Conservation (phyloP, 2,329 filamentous ascomycete genomes). For the Phialophora macrospora region DNA sequence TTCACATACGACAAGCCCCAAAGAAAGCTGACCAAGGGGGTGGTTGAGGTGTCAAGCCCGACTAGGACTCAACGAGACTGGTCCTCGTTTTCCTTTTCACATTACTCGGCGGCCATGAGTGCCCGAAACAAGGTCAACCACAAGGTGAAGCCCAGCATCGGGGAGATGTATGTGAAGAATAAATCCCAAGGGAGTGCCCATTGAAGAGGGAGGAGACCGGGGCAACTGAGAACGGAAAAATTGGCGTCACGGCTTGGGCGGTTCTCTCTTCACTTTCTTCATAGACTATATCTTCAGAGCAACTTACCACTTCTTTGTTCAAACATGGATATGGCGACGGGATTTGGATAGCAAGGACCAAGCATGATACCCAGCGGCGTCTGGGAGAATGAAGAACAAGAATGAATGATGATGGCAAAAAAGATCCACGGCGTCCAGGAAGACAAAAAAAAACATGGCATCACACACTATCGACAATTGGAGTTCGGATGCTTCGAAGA, state of each 20-base stretch:
- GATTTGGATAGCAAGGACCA: constrained; percentile 2
- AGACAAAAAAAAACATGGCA: constrained; percentile 10
- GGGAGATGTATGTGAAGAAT: constrained; percentile 36
- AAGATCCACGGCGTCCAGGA: constrained; percentile 10
- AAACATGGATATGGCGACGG: neutral
- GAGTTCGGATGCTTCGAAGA: neutral
- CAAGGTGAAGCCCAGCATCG: constrained; percentile 26
- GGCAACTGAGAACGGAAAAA: constrained; percentile 4
- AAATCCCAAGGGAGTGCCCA: constrained; percentile 11
- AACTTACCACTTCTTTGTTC: neutral
- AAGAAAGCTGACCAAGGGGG: constrained; percentile 32
- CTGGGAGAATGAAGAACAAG: constrained; percentile 3
- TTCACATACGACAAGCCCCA: constrained; percentile 41
- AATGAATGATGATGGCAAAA: neutral
- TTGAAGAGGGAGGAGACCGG: constrained; percentile 7
- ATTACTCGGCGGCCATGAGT: constrained; percentile 34
- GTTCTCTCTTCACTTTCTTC: neutral
- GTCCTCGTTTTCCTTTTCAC: constrained; percentile 38
- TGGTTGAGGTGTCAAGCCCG: constrained; percentile 38
- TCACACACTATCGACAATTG: neutral
- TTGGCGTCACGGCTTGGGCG: neutral
- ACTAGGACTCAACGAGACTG: constrained; percentile 36
- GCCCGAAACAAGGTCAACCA: constrained; percentile 33
- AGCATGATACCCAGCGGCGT: constrained; percentile 5
- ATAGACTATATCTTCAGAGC: neutral